Conservation (phyloP, 192 early-diverging fungal species). For the Linnemannia elongata region DNA sequence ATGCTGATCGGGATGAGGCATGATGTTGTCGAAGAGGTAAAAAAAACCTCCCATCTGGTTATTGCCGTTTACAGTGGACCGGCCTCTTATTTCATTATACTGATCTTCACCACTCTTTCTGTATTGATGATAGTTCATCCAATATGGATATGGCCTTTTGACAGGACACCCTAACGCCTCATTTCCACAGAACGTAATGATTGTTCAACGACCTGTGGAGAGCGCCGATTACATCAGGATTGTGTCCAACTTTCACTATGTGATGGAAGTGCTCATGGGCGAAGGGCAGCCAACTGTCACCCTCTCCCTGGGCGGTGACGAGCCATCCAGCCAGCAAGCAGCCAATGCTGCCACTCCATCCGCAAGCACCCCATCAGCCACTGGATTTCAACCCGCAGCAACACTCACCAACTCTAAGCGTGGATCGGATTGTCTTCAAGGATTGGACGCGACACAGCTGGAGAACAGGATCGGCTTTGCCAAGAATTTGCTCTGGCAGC, state of each 20-base stretch:
- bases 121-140: slow-evolving; percentile 37
- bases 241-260: slow-evolving; percentile 54
- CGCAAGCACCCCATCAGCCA: slow-evolving; percentile 2
- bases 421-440: slow-evolving; percentile 16
- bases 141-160: slow-evolving; percentile 43
- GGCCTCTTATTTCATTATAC: background rate
- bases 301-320: slow-evolving; percentile 27
- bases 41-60: background rate
- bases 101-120: no score
- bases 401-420: background rate
- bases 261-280: slow-evolving; percentile 62
- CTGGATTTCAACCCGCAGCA: slow-evolving; percentile 1
- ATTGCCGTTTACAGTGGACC: background rate
- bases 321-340: background rate
- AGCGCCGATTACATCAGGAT: slow-evolving; percentile 40
- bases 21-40: slow-evolving; percentile 53
- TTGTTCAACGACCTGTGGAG: slow-evolving; percentile 35
- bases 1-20: slow-evolving; percentile 47
- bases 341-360: slow-evolving; percentile 27
- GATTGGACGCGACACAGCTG: slow-evolving; percentile 38
- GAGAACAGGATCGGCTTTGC: slow-evolving; percentile 62
- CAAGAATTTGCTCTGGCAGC: slow-evolving; percentile 59
- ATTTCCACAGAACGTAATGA: slow-evolving; percentile 52
- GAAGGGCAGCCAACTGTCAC: slow-evolving; percentile 44
- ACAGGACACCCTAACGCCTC: slow-evolving; percentile 6